Evolutionary conservation across 2,329 filamentous ascomycete species (phyloP).

Genomic region (Aspergillus sclerotialis): DNA sequence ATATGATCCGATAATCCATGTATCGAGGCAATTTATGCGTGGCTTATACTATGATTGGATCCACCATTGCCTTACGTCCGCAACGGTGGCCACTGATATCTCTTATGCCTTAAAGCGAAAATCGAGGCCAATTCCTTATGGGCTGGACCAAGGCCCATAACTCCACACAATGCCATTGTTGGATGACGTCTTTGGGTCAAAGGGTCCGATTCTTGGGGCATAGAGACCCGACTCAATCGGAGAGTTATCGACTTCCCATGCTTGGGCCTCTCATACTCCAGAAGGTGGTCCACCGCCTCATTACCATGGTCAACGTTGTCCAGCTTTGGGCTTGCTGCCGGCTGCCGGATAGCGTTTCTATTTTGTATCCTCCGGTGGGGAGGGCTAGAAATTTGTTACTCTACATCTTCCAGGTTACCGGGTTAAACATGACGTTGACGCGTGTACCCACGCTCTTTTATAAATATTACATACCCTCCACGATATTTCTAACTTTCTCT

Average conservation of each 20-base stretch:
- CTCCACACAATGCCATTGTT: slow-evolving; percentile 9
- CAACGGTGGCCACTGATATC: slow-evolving; percentile 8
- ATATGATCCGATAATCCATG: slow-evolving; percentile 7
- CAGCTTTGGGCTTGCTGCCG: neutral
- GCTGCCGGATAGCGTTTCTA: neutral
- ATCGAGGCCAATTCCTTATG: slow-evolving; percentile 2
- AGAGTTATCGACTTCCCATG: slow-evolving; percentile 6
- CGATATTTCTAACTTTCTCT: slow-evolving; percentile 3
- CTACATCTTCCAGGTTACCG: slow-evolving; percentile 6
- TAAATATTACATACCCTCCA: slow-evolving; percentile 12
- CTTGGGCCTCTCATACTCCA: neutral
- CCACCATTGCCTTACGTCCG: slow-evolving; percentile 11
- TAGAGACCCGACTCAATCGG: slow-evolving; percentile 10
- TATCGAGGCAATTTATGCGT: slow-evolving; percentile 1
- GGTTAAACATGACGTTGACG: slow-evolving; percentile 7
- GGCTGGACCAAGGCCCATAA: neutral
- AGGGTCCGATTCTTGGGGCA: slow-evolving; percentile 6
- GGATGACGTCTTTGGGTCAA: slow-evolving; percentile 14
- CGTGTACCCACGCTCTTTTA: slow-evolving; percentile 12
- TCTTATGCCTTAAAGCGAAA: neutral
- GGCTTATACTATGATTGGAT: slow-evolving; percentile 3
- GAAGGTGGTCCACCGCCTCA: slow-evolving; percentile 3
- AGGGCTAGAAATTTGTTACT: slow-evolving; percentile 3
- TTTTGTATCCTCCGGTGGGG: neutral
- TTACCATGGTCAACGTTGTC: slow-evolving; percentile 11